Conservation (phyloP, 1,284 basidiomycete species). For the Hemileia vastatrix region DNA sequence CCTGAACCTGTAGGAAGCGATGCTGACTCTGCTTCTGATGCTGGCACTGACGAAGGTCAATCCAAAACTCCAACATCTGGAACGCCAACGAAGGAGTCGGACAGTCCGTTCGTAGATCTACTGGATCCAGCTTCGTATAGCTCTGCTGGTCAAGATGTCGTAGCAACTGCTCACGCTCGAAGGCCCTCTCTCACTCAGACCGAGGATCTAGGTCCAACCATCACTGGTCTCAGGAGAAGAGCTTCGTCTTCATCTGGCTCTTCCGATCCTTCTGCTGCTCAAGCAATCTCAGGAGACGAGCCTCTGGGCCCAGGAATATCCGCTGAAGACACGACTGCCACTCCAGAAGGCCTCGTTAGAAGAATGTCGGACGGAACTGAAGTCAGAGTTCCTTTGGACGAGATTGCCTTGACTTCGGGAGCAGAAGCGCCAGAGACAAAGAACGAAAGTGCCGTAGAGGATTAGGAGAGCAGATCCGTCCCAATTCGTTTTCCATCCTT, state of each 20-base stretch:
- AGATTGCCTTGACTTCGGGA: slow-evolving; percentile 31
- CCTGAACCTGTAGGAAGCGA: slow-evolving; percentile 30
- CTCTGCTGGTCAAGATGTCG: slow-evolving; percentile 15
- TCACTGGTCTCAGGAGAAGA: not conserved
- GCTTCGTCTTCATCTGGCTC: slow-evolving; percentile 2
- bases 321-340: slow-evolving; percentile 18
- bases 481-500: not conserved
- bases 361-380: slow-evolving; percentile 35
- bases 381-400: slow-evolving; percentile 40
- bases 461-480: not conserved
- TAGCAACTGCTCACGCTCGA: slow-evolving; percentile 28
- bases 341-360: slow-evolving; percentile 32
- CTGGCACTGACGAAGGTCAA: slow-evolving; percentile 2
- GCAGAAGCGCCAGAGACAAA: not conserved
- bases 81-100: slow-evolving; percentile 23
- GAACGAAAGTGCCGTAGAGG: not conserved
- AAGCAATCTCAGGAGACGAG: slow-evolving; percentile 27
- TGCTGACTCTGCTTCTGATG: slow-evolving; percentile 28
- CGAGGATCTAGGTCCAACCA: slow-evolving; percentile 21
- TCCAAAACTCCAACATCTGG: slow-evolving; percentile 22
- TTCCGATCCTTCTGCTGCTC: not conserved
- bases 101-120: slow-evolving; percentile 27
- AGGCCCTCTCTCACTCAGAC: slow-evolving; percentile 29
- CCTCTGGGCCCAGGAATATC: slow-evolving; percentile 33
- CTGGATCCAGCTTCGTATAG: slow-evolving; percentile 5